Evolutionary conservation across 176 grass and related monocot species (phyloP).

Genomic region (Oryza officinalis): DNA sequence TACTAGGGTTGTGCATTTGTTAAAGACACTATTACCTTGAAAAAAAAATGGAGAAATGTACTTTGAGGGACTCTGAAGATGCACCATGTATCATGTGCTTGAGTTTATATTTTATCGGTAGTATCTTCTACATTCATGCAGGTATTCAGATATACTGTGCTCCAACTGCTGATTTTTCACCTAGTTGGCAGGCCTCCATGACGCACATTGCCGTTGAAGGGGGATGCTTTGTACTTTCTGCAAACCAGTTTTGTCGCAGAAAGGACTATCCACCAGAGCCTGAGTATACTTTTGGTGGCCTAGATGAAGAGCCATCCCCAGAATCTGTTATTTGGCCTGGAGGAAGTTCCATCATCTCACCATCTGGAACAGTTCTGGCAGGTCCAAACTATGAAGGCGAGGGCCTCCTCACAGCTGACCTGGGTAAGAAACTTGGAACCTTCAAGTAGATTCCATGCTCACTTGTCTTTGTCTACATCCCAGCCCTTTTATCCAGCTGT

Average conservation of each 20-base stretch:
- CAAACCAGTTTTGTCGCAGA: conserved; percentile 67
- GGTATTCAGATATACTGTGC: conserved; percentile 98
- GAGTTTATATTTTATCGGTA: conserved; percentile 19
- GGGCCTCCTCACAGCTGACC: conserved; percentile 80
- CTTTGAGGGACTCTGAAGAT: conserved; percentile 22
- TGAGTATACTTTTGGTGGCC: conserved; percentile 65
- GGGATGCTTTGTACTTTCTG: conserved; percentile 87
- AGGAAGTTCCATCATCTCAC: conserved; percentile 91
- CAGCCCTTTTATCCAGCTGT: neutral
- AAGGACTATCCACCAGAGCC: conserved; percentile 81
- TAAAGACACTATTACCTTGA: neutral
- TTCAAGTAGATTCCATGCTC: neutral
- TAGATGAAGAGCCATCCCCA: conserved; percentile 68
- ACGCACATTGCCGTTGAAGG: conserved; percentile 90
- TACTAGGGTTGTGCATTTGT: neutral
- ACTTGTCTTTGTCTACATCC: neutral
- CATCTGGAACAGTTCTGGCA: conserved; percentile 71
- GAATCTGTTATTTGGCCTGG: conserved; percentile 72
- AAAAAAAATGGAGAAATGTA: neutral
- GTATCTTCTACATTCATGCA: conserved; percentile 42
- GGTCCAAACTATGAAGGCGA: conserved; percentile 95
- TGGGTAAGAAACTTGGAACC: conserved; percentile 49
- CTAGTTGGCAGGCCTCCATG: conserved; percentile 82
- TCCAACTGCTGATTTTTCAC: conserved; percentile 62
- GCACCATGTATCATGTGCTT: conserved; percentile 12